phyloP scores from a whole-genome alignment of 352 stramenopile genomes.

The Albugo laibachii region DNA sequence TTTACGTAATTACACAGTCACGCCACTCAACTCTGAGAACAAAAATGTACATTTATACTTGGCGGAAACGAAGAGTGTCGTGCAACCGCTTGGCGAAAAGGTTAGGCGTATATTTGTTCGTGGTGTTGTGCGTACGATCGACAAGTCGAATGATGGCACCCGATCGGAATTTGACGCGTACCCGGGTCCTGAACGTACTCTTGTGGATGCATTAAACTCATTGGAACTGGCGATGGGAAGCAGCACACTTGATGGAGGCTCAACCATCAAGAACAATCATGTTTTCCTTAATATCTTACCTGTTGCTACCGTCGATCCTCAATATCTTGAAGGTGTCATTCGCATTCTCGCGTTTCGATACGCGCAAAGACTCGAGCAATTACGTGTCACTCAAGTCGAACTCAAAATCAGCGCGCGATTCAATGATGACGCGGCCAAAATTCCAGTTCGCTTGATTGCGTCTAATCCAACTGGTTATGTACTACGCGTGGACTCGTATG shows the following conservation, averaged over 20 bases:
- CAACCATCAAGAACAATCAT: slow-evolving; percentile 92
- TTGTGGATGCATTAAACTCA: slow-evolving; percentile 96
- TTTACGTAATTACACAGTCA: slow-evolving; percentile 95
- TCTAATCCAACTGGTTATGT: slow-evolving; percentile 98
- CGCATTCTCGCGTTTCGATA: slow-evolving; percentile 73
- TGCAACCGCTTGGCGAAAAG: slow-evolving; percentile 69
- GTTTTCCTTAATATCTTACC: slow-evolving; percentile 98
- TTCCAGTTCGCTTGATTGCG: slow-evolving; percentile 90
- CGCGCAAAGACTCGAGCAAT: slow-evolving; percentile 76
- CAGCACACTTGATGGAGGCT: slow-evolving; percentile 65
- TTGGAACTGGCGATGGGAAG: slow-evolving; percentile 87
- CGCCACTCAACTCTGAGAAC: slow-evolving; percentile 80
- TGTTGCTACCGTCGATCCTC: slow-evolving; percentile 85
- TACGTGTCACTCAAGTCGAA: slow-evolving; percentile 93
- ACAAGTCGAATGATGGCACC: slow-evolving; percentile 38
- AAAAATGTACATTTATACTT: slow-evolving; percentile 98
- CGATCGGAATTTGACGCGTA: slow-evolving; percentile 81
- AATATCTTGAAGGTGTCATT: slow-evolving; percentile 93
- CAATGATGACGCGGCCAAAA: slow-evolving; percentile 81
- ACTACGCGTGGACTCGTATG: slow-evolving; percentile 97
- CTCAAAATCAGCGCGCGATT: slow-evolving; percentile 92
- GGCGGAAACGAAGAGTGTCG: slow-evolving; percentile 80
- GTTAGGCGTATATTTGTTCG: slow-evolving; percentile 92
- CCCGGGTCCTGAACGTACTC: slow-evolving; percentile 88
- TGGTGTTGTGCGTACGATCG: slow-evolving; percentile 83